Base-by-base conservation (phyloP, 371 early-diverging fungal species). In the Entomophthora muscae region DNA sequence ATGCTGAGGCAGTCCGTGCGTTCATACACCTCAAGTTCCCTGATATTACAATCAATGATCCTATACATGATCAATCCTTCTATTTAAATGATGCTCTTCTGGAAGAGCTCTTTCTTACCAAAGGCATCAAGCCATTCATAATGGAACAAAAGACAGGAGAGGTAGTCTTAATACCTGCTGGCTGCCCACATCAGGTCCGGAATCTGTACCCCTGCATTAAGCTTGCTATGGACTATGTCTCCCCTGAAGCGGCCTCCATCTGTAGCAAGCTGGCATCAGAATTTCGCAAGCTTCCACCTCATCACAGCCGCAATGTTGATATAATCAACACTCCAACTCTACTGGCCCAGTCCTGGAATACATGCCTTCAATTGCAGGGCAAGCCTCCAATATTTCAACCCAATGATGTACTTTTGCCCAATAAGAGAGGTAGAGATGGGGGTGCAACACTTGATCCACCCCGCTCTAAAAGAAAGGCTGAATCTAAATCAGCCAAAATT, bases 161-260 rank as follows among this genome's bases (percentile, higher is more conserved):
- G 64, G 81, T 84, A 0, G 80, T 90, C 5, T 82, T 82, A 73
- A 77, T 89, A 0, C 90, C 88, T 0, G 87, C 86, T 0, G 90
- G 90, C 1, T 81, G 82, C 42, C 79, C 84, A 0, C 83, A 85
- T 62, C 90, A 89, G 70, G 90, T 85, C 1, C 72, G 75, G 56
- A 88, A 83, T 66, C 73, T 81, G 32, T 70, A 72, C 13, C 74
- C 71, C 30, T 78, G 82, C 5, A 75, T 88, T 65, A 82, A 84
- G 64, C 71, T 81, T 30, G 85, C 85, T 1, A 73, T 80, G 61
- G 86, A 83, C 64, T 88, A 85, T 75, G 78, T 86, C 0, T 79
- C 81, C n/a, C 84, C 86, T 0, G 87, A 87, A 64, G 75, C 64
- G 3, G 56, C 60, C 26, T 23, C 12, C 7, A 23, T 52, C 32